phyloP scores from a whole-genome alignment of 169 alveolate species.

The Eimeria zaria region DNA sequence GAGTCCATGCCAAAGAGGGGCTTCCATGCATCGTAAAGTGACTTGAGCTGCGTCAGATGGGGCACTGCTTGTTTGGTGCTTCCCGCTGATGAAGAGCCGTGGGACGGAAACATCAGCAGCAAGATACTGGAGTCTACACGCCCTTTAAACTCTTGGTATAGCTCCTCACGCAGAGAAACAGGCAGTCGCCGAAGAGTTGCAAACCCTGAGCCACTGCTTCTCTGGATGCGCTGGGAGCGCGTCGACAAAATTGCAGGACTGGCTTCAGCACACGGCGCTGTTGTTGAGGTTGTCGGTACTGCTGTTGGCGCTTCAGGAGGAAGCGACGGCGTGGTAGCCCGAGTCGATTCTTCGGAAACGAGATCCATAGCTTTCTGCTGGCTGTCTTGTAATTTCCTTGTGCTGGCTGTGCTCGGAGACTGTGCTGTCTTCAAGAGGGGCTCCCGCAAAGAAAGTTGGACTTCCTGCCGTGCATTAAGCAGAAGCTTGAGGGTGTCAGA shows the following conservation, averaged over 20 bases:
- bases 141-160: conserved; percentile 26
- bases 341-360: conserved; percentile 31
- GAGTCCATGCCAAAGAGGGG: conserved; percentile 19
- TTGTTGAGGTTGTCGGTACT: background rate
- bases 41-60: conserved; percentile 35
- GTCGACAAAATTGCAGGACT: conserved; percentile 1
- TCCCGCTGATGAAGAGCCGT: conserved; percentile 8
- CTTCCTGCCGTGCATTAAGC: conserved; percentile 20
- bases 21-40: conserved; percentile 43
- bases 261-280: background rate
- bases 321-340: background rate
- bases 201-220: conserved; percentile 55
- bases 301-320: background rate
- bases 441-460: background rate
- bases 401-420: background rate
- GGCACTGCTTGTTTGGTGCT: conserved; percentile 30
- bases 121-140: conserved; percentile 36
- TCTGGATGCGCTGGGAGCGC: conserved; percentile 78
- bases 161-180: conserved; percentile 50
- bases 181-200: conserved; percentile 56
- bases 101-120: conserved; percentile 45
- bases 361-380: conserved; percentile 20
- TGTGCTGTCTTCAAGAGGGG: background rate
- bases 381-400: background rate
- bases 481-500: conserved; percentile 17